Percentiles rank a stretch among this genome's conserved stretches.
phyloP scores from a whole-genome alignment of 2,329 filamentous ascomycete genomes.

The Epichloe uncinata region DNA sequence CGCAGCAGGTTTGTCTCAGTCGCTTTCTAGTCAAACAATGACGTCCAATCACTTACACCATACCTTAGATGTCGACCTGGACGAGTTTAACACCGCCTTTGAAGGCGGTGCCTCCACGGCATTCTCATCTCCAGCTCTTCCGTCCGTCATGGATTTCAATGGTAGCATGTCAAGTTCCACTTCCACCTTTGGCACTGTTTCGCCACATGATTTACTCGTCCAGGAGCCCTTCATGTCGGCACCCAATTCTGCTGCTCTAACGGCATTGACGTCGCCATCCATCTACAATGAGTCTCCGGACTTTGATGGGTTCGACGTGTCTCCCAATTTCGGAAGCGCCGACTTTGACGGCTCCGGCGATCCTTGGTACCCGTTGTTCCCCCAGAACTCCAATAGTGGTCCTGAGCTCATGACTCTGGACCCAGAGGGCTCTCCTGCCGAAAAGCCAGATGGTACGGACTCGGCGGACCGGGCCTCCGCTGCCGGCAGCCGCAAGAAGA shows the following conservation, averaged over 20 bases:
- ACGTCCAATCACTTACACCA: slow-evolving; percentile 18
- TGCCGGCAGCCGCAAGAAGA: slow-evolving; percentile 33
- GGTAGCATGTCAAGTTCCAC: slow-evolving; percentile 34
- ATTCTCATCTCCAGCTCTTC: slow-evolving; percentile 40
- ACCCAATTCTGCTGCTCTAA: slow-evolving; percentile 70
- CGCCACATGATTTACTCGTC: slow-evolving; percentile 67
- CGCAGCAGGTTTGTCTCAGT: slow-evolving; percentile 23
- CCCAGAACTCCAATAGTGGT: slow-evolving; percentile 26
- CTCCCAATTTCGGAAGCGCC: slow-evolving; percentile 56
- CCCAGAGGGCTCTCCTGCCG: slow-evolving; percentile 28
- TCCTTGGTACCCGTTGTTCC: slow-evolving; percentile 64
- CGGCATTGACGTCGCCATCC: slow-evolving; percentile 76
- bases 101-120: slow-evolving; percentile 37
- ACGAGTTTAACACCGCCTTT: slow-evolving; percentile 44
- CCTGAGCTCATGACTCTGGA: slow-evolving; percentile 13
- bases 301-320: slow-evolving; percentile 62
- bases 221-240: slow-evolving; percentile 59
- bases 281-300: slow-evolving; percentile 64
- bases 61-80: slow-evolving; percentile 41
- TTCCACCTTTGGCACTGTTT: slow-evolving; percentile 57
- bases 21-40: neutral
- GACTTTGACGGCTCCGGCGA: slow-evolving; percentile 40
- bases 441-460: slow-evolving; percentile 36
- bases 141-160: slow-evolving; percentile 37
- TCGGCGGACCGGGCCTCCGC: slow-evolving; percentile 24